Percentiles rank a stretch among this genome's conserved stretches.
phyloP scores from a whole-genome alignment of 2,329 filamentous ascomycete genomes.

The Ceratocystis alfenasii region DNA sequence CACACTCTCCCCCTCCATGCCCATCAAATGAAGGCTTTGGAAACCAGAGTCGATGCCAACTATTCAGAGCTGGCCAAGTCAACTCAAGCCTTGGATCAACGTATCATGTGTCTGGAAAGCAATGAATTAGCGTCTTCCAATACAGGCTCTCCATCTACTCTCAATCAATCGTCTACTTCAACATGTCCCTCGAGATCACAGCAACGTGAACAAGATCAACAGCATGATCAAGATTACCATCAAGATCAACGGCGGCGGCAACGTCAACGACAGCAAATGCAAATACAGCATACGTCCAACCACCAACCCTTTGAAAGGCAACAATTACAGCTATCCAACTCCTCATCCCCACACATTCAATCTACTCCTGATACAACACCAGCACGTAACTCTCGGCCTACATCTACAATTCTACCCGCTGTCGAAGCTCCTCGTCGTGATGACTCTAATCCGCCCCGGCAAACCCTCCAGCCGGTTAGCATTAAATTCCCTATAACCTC shows the following conservation, averaged over 20 bases:
- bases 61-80: constrained; percentile 38
- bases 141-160: constrained; percentile 1
- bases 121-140: constrained; percentile 17
- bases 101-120: constrained; percentile 38
- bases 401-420: constrained; percentile 20
- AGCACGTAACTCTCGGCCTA: constrained; percentile 15
- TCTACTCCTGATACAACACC: background rate
- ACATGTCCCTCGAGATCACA: constrained; percentile 3
- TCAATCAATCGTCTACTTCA: background rate
- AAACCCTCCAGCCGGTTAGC: constrained; percentile 22
- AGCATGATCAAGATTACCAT: constrained; percentile 7
- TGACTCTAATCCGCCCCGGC: constrained; percentile 20
- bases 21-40: constrained; percentile 16
- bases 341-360: background rate
- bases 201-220: constrained; percentile 5
- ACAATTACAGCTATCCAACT: background rate
- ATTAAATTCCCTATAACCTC: constrained; percentile 22
- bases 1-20: constrained; percentile 18
- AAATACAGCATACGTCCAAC: background rate
- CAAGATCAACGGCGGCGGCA: constrained; percentile 17
- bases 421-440: constrained; percentile 20
- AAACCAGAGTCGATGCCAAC: constrained; percentile 26
- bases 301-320: constrained; percentile 1
- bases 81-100: constrained; percentile 42
- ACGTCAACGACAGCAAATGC: constrained; percentile 14